Evolutionary conservation across 2,329 filamentous ascomycete species (phyloP), one percentile per base, ranked within the genome.

Genomic region (Bipolaris zeicola): DNA sequence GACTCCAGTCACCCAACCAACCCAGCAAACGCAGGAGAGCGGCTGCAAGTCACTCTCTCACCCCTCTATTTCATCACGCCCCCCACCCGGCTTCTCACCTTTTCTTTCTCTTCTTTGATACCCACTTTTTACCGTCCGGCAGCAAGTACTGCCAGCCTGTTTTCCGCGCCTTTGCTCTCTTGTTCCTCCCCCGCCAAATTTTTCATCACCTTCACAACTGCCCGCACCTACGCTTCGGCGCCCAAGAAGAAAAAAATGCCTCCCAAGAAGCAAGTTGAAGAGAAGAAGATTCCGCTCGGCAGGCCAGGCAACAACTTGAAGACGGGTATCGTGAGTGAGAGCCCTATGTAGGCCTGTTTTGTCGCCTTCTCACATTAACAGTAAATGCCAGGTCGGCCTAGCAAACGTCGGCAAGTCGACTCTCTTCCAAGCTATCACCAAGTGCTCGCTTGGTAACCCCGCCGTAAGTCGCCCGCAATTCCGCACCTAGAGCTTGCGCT

Each of bases 401-500:
- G 95, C 95, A 79, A 99, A 99, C 80, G 96, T 99, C 71, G 95
- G 95, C 80, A 99, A 99, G 84, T 99, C 95, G 67, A 99, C 96
- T 33, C 88, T 99, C 72, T 99, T 99, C 87, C 96, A 99, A 84
- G 92, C 95, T 76, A 97, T 99, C 81, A 99, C 95, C 77, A 98
- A 97, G 85, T 96, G 90, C 80, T 87, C 88, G 66, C 89, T 99
- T 73, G 95, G 96, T 81, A 99, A 98, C 83, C 96, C 96, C 72
- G 95, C 95, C 83, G 89, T 91, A 84, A 79, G 87, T 84, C 52
- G 58, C 55, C 11, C 58, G 34, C 49, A 42, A 18, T 18, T 16
- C 13, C 14, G 22, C 7, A 28, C 39, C 6, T 13, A 3, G 26
- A 37, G 18, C 24, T 36, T 51, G 47, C 47, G 45, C 56, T 59